Evolutionary conservation across 1,284 basidiomycete species (phyloP).

Genomic region (Marasmius fiardii): DNA sequence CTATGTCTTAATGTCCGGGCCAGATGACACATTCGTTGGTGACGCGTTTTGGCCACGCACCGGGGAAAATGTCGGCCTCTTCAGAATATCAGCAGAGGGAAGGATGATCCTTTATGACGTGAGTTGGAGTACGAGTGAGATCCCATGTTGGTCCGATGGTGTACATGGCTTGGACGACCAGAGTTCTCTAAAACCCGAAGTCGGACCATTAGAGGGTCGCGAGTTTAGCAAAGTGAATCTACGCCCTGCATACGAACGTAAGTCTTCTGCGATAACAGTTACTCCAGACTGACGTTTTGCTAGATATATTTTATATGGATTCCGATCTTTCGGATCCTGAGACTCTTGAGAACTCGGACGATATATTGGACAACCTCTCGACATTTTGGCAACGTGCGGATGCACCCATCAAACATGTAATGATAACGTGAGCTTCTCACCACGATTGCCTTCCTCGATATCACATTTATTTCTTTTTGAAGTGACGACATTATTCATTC

Average conservation of each 20-base stretch:
- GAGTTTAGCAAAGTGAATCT: conserved; percentile 47
- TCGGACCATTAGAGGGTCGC: conserved; percentile 42
- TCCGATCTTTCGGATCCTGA: conserved; percentile 21
- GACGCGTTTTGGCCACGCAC: conserved; percentile 41
- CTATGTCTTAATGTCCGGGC: conserved; percentile 37
- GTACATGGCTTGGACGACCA: conserved; percentile 35
- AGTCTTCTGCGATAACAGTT: conserved; percentile 17
- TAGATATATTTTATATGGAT: conserved; percentile 36
- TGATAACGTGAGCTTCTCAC: conserved; percentile 48
- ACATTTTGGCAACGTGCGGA: conserved; percentile 51
- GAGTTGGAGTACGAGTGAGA: background rate
- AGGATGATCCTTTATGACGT: background rate
- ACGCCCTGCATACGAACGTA: conserved; percentile 48
- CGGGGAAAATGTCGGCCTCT: conserved; percentile 30
- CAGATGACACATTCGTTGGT: conserved; percentile 35
- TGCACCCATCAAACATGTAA: conserved; percentile 42
- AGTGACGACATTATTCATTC: conserved; percentile 64
- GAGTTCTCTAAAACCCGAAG: conserved; percentile 27
- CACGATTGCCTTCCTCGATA: background rate
- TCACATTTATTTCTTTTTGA: conserved; percentile 6
- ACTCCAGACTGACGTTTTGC: conserved; percentile 9
- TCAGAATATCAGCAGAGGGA: conserved; percentile 26
- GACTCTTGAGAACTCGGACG: conserved; percentile 35
- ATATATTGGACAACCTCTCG: conserved; percentile 49
- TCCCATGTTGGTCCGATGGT: conserved; percentile 35